Evolutionary conservation across 805 yeast species (phyloP).

Genomic region (Candida maris): DNA sequence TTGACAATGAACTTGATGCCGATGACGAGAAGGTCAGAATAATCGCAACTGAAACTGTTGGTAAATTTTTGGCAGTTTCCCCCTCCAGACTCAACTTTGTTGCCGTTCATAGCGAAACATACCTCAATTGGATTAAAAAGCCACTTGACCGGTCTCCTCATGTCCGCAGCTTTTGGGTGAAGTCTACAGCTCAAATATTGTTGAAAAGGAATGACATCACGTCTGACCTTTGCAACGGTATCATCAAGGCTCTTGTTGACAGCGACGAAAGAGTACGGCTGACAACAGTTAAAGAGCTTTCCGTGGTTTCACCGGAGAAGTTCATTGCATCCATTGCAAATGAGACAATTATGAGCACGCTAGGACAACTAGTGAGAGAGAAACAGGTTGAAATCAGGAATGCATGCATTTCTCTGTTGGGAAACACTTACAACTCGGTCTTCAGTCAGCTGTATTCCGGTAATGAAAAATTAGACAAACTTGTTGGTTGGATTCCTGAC

Average conservation of each 20-base stretch:
- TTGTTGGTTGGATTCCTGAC: conserved; percentile 57
- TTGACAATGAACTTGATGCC: conserved; percentile 77
- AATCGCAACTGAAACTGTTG: conserved; percentile 71
- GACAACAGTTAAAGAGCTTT: conserved; percentile 51
- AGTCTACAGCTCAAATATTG: conserved; percentile 49
- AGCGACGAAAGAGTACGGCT: conserved; percentile 70
- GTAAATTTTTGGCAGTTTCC: conserved; percentile 51
- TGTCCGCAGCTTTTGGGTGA: conserved; percentile 71
- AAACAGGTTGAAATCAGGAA: conserved; percentile 62
- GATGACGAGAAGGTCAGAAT: conserved; percentile 59
- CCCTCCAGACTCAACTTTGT: conserved; percentile 56
- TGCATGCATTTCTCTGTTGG: conserved; percentile 50
- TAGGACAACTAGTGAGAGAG: conserved; percentile 68
- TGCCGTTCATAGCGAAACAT: conserved; percentile 54
- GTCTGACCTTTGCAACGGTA: conserved; percentile 51
- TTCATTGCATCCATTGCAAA: conserved; percentile 48
- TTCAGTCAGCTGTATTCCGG: conserved; percentile 28
- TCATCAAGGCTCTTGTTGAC: conserved; percentile 69
- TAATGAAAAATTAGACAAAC: conserved; percentile 27
- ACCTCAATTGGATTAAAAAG: conserved; percentile 71
- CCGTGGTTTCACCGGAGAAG: conserved; percentile 41
- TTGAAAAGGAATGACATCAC: conserved; percentile 42
- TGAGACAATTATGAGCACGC: conserved; percentile 45
- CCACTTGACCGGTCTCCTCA: conserved; percentile 61
- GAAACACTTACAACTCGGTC: conserved; percentile 52